These are phyloP conservation scores for Sarcomyxa edulis DNA, from an alignment of 768 basidiomycete species.

Conservation along the genomic window DNA sequence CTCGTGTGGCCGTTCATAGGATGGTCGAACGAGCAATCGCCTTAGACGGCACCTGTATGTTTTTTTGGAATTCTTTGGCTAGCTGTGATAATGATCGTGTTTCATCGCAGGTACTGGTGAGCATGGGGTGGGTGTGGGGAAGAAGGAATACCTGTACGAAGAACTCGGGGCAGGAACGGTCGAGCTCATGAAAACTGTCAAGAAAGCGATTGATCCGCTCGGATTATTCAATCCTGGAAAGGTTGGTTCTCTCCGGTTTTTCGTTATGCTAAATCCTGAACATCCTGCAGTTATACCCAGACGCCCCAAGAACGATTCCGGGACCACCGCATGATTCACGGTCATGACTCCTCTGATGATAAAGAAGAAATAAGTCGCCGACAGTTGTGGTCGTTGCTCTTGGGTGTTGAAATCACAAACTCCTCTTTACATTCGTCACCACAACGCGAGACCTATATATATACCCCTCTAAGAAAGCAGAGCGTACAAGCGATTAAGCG, in stretches of 20 bases:
- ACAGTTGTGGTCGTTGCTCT: too few species aligned
- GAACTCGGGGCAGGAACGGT: slow-evolving; percentile 85
- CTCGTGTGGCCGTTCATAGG: slow-evolving; percentile 59
- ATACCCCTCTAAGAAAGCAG: neutral
- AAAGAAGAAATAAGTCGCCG: neutral
- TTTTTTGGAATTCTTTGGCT: slow-evolving; percentile 2
- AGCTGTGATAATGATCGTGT: slow-evolving; percentile 1
- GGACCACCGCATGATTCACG: neutral
- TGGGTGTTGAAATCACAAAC: too few species aligned
- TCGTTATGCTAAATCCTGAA: neutral
- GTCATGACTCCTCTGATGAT: neutral
- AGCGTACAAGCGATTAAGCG: neutral
- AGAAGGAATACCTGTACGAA: slow-evolving; percentile 75
- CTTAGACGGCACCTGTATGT: slow-evolving; percentile 75
- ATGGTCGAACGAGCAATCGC: slow-evolving; percentile 64
- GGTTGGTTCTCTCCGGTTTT: slow-evolving; percentile 18
- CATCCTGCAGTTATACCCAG: neutral
- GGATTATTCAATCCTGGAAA: slow-evolving; percentile 88
- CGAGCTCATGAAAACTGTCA: slow-evolving; percentile 82
- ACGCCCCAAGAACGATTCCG: slow-evolving; percentile 6
- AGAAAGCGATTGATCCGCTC: slow-evolving; percentile 70
- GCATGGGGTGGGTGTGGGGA: slow-evolving; percentile 85
- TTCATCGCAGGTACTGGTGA: slow-evolving; percentile 67
- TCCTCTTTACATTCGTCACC: too few species aligned
- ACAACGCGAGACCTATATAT: too few species aligned